These are phyloP conservation scores for Spergularia bocconei DNA, from an alignment of 148 eudicot species.

Conservation along the genomic window DNA sequence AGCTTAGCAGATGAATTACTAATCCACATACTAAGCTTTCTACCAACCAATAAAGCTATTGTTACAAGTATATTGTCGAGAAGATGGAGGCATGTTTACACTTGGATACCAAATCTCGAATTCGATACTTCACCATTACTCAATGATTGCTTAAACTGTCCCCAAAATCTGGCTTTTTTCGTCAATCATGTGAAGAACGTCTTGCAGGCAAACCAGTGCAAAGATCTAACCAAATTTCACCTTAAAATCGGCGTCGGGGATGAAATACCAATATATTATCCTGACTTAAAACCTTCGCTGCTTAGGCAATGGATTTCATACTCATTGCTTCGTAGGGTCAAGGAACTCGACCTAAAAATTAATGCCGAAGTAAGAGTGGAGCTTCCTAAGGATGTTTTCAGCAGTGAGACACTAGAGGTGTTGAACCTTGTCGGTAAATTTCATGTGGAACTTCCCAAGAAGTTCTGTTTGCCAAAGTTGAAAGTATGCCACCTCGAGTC, in stretches of 20 bases:
- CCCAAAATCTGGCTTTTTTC: too few relatives aligned
- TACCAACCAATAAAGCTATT: not conserved
- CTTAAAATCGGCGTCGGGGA: not conserved
- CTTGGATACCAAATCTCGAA: not conserved
- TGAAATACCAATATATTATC: too few relatives aligned
- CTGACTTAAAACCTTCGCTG: not conserved
- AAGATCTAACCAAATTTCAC: not conserved
- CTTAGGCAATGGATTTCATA: conserved; percentile 14
- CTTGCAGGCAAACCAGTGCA: not conserved
- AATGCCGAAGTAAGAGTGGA: not conserved
- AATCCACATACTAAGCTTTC: not conserved
- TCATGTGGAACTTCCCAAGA: conserved; percentile 7
- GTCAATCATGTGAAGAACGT: too few relatives aligned
- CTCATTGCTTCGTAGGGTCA: not conserved
- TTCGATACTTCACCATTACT: not conserved
- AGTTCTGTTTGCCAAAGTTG: conserved; percentile 13
- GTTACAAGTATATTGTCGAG: not conserved
- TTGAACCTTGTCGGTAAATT: not conserved
- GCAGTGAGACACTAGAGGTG: conserved; percentile 17
- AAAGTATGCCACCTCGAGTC: not conserved
- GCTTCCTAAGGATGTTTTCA: not conserved
- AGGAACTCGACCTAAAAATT: conserved; percentile 19
- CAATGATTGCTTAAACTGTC: not conserved
- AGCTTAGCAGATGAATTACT: not conserved
- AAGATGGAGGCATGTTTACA: not conserved